Base-by-base conservation (phyloP, 345 rosid species). In the Geranium brycei region DNA sequence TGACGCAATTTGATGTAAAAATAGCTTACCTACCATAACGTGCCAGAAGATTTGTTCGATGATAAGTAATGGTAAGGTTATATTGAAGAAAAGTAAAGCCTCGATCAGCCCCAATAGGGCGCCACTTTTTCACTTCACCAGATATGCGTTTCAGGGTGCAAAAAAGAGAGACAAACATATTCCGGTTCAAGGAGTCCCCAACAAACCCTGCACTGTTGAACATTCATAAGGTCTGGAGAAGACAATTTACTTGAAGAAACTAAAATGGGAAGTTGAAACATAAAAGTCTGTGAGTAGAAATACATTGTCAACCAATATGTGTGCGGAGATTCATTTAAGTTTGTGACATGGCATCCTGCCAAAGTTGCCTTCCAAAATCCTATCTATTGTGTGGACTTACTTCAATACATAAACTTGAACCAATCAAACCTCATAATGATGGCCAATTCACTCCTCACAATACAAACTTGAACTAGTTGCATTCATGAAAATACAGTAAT, bases 11-110 rank as follows among this genome's bases (percentile, higher is more conserved):
- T 23, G 28, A 23, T 23, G 28, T 23, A 65, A 67, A 59, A 66
- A 60, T 60, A 83, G 81, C 96, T 85, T 86, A 93, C 99, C 99
- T 93, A 86, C 88, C 91, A 64, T 93, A 88, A 51, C 83, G 95
- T 4, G 83, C 95, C 81, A 90, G 73, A 17, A 93, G 95, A 83
- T 88, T 93, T 1, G 99, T 93, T 64, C 96, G 80, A 70, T 93
- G 99, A 68, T 93, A 93, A 0, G 99, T 89, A 73, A 93, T 80
- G 17, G 96, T 93, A 14, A 93, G 83, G 76, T 93, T 93, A 69
- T 88, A 85, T 5, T 30, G 74, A 74, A 81, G 73, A 79, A 88
- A 90, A 0, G 95, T 90, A 70, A 85, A 90, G 15, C 97, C 99
- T 18, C 97, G 90, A 78, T 93, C 97, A 3, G 97, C 96, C 69